These are phyloP conservation scores for Fraxinus nigra DNA, from an alignment of 305 asterid species.

Conservation along the genomic window DNA sequence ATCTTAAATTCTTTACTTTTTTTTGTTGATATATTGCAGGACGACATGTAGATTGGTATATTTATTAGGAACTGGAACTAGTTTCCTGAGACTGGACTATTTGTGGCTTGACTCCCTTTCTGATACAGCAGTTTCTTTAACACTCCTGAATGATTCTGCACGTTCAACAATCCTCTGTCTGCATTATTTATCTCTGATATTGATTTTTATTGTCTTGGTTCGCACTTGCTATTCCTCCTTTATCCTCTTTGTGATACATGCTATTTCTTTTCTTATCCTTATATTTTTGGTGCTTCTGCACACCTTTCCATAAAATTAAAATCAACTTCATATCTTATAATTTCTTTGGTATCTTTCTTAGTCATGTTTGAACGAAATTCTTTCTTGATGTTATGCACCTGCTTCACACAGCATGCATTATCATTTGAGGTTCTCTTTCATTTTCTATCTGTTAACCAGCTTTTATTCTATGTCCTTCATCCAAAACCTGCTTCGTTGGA, in stretches of 20 bases:
- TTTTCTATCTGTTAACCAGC: neutral
- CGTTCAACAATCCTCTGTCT: constrained; percentile 1
- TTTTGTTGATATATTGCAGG: constrained; percentile 6
- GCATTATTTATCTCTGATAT: neutral
- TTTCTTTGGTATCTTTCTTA: neutral
- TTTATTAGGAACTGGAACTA: constrained; percentile 18
- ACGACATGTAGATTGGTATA: constrained; percentile 9
- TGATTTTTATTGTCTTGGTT: constrained; percentile 12
- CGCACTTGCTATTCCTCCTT: constrained; percentile 12
- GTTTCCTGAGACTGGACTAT: constrained; percentile 17
- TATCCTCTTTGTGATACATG: neutral
- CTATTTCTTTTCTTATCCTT: neutral
- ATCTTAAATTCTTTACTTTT: neutral
- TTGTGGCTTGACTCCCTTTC: constrained; percentile 21
- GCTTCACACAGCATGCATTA: constrained; percentile 6
- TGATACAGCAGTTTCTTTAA: constrained; percentile 13
- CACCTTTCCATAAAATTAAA: neutral
- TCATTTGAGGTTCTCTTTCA: constrained; percentile 13
- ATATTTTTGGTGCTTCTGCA: neutral
- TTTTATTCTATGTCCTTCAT: neutral
- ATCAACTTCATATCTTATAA: neutral
- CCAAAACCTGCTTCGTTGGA: neutral
- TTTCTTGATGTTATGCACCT: constrained; percentile 2
- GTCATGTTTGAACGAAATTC: neutral
- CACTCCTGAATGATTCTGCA: constrained; percentile 2